Conservation (phyloP, 2,329 filamentous ascomycete species). For the Stenocarpella maydis region DNA sequence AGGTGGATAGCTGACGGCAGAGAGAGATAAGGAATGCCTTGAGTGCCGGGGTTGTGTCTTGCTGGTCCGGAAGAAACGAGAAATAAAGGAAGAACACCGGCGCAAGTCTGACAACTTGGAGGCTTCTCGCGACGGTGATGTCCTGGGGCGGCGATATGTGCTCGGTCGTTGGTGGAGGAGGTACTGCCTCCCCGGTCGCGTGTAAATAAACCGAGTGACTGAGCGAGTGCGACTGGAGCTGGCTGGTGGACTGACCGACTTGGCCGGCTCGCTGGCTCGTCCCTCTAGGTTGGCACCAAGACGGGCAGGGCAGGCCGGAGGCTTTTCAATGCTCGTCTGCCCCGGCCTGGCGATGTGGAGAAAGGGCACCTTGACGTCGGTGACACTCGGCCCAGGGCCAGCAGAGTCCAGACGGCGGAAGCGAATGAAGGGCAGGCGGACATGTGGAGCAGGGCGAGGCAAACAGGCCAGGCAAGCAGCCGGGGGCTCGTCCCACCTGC, state of each 20-base stretch:
- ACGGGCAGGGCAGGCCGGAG: conserved; percentile 18
- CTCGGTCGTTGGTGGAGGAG: neutral
- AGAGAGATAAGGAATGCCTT: neutral
- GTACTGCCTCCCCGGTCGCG: neutral
- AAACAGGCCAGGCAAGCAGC: neutral
- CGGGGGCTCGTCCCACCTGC: neutral
- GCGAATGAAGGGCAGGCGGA: conserved; percentile 16
- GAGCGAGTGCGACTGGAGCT: neutral
- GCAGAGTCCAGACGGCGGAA: conserved; percentile 21
- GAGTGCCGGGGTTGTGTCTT: neutral
- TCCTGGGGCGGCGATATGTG: neutral
- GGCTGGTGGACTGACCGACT: neutral
- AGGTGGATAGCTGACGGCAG: neutral
- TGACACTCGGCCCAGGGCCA: conserved; percentile 30
- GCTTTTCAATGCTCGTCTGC: conserved; percentile 28
- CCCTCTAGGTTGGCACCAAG: conserved; percentile 14
- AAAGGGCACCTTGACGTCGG: conserved; percentile 17
- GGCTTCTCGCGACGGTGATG: neutral
- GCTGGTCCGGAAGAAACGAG: too few species aligned
- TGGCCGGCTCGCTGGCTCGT: neutral
- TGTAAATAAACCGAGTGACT: conserved; percentile 14
- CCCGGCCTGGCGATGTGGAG: conserved; percentile 24
- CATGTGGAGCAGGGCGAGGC: conserved; percentile 1
- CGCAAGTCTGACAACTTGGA: conserved; percentile 21
- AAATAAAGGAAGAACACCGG: neutral